Evolutionary conservation across 306 rosid species (phyloP).

Genomic region (Trifolium repens): DNA sequence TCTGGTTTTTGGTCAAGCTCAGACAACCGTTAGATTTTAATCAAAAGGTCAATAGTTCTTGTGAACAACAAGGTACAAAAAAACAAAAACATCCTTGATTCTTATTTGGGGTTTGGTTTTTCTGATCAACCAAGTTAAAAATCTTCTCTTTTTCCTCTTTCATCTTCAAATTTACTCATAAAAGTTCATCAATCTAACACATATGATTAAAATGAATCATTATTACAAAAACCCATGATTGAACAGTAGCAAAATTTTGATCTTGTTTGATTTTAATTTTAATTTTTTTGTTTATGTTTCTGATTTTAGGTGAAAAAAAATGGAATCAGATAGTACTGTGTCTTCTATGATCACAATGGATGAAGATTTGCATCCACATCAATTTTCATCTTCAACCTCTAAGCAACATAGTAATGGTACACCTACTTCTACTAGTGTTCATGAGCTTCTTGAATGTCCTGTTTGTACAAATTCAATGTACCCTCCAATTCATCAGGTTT

Average conservation of each 20-base stretch:
- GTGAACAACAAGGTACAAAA: constrained; percentile 30
- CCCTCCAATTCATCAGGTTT: constrained; percentile 86
- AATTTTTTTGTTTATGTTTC: not conserved
- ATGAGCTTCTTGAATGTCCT: constrained; percentile 85
- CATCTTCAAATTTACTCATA: not conserved
- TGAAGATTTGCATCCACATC: constrained; percentile 58
- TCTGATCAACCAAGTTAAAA: constrained; percentile 27
- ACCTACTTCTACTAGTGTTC: constrained; percentile 64
- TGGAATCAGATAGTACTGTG: constrained; percentile 56
- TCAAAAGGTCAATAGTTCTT: constrained; percentile 33
- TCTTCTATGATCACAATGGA: constrained; percentile 59
- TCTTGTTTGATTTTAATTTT: not conserved
- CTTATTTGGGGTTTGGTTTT: constrained; percentile 41
- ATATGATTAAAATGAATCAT: not conserved
- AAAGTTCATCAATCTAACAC: no score
- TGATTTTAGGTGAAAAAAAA: constrained; percentile 44
- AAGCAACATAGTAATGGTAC: constrained; percentile 53
- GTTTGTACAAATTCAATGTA: constrained; percentile 83
- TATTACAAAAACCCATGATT: constrained; percentile 11
- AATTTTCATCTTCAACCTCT: constrained; percentile 57
- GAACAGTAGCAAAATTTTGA: constrained; percentile 10
- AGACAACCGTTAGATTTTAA: constrained; percentile 39
- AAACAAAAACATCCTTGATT: constrained; percentile 18
- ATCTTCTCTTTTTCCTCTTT: constrained; percentile 12
- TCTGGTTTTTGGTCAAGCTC: constrained; percentile 9